phyloP scores from a whole-genome alignment of 2,329 filamentous ascomycete species.

The Botrytis fragariae region DNA sequence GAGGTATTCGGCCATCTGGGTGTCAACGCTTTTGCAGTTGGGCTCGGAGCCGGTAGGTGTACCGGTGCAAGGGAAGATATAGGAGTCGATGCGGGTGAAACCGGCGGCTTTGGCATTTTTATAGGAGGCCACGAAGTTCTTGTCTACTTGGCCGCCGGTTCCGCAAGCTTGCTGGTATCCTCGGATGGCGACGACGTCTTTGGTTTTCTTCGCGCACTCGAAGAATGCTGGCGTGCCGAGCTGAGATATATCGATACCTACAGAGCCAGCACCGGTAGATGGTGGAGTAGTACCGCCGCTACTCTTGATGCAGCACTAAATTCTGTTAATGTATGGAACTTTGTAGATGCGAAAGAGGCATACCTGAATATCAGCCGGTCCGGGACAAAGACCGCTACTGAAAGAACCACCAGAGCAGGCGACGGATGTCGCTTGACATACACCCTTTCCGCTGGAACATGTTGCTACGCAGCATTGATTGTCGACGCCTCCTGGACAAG shows the following conservation, averaged over 20 bases:
- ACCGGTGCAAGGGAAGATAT: conserved; percentile 34
- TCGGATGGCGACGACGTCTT: conserved; percentile 24
- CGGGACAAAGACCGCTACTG: conserved; percentile 24
- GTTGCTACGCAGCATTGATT: conserved; percentile 29
- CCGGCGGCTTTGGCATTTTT: conserved; percentile 29
- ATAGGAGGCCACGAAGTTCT: conserved; percentile 27
- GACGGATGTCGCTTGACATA: conserved; percentile 23
- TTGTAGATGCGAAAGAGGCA: neutral
- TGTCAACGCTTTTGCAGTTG: conserved; percentile 28
- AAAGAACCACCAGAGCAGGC: conserved; percentile 24
- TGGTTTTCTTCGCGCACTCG: conserved; percentile 24
- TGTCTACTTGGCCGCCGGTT: conserved; percentile 27
- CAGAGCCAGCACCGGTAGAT: conserved; percentile 7
- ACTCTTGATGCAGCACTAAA: conserved; percentile 26
- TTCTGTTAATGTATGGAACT: neutral
- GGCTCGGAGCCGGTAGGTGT: conserved; percentile 27
- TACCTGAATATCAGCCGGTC: conserved; percentile 24
- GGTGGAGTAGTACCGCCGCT: conserved; percentile 6
- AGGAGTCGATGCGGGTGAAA: conserved; percentile 29
- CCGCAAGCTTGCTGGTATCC: conserved; percentile 29
- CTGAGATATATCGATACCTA: conserved; percentile 26
- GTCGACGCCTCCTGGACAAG: conserved; percentile 25
- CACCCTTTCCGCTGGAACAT: conserved; percentile 23
- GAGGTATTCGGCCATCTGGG: conserved; percentile 30
- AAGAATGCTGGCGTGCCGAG: conserved; percentile 22